Conservation (phyloP, 176 grass and related monocot species). For the Lolium rigidum region DNA sequence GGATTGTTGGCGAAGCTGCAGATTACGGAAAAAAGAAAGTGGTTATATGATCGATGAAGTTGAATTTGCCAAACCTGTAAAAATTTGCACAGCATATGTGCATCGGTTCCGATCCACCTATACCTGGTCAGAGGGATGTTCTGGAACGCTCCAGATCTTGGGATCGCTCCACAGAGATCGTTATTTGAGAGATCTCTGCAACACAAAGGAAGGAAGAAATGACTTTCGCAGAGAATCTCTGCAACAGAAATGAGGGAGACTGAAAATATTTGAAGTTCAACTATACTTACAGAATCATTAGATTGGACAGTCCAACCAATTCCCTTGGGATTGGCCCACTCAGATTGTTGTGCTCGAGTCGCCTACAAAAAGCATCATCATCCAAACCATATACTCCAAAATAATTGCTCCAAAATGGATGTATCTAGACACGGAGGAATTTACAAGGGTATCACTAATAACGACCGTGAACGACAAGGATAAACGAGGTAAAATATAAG, state of each 20-base stretch:
- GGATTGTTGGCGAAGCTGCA: constrained; percentile 81
- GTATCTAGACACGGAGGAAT: too few species aligned
- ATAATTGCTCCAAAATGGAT: too few species aligned
- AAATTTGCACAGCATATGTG: neutral
- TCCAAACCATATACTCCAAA: neutral
- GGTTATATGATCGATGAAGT: neutral
- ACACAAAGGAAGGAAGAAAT: neutral
- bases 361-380: constrained; percentile 5
- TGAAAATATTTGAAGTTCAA: neutral
- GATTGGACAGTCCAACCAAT: constrained; percentile 43
- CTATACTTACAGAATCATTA: constrained; percentile 56
- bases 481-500: neutral
- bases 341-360: constrained; percentile 73
- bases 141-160: constrained; percentile 58
- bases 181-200: constrained; percentile 83
- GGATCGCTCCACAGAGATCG: constrained; percentile 77
- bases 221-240: constrained; percentile 39
- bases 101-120: neutral
- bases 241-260: neutral
- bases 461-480: neutral
- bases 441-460: neutral
- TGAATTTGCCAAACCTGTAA: neutral
- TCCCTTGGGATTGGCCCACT: constrained; percentile 78
- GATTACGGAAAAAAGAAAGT: neutral
- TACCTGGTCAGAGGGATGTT: constrained; percentile 59